phyloP scores from a whole-genome alignment of 2,329 filamentous ascomycete species.

The Sclerotinia trifoliorum region DNA sequence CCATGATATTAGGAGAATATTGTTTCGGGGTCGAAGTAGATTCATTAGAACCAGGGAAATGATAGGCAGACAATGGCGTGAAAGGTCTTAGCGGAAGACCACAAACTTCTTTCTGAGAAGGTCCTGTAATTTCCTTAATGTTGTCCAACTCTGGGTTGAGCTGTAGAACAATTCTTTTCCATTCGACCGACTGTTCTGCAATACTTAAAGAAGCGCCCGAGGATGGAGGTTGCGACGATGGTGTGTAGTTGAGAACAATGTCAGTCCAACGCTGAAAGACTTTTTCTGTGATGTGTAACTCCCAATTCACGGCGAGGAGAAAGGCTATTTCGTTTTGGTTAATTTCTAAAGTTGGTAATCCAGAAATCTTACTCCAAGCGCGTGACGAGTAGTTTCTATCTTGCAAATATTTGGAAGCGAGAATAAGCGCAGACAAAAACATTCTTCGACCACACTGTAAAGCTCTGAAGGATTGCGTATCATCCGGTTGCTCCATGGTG shows the following conservation, averaged over 20 bases:
- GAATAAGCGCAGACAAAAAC: slow-evolving; percentile 91
- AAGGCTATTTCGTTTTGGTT: slow-evolving; percentile 97
- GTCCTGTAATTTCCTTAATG: slow-evolving; percentile 48
- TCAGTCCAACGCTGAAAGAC: slow-evolving; percentile 93
- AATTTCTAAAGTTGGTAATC: slow-evolving; percentile 89
- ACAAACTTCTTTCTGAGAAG: slow-evolving; percentile 31
- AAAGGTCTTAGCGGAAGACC: slow-evolving; percentile 39
- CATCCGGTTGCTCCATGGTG: slow-evolving; percentile 78
- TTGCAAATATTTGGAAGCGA: slow-evolving; percentile 97
- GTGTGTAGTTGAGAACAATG: slow-evolving; percentile 78
- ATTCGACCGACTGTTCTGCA: slow-evolving; percentile 44
- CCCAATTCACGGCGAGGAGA: slow-evolving; percentile 86
- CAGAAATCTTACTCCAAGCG: slow-evolving; percentile 98
- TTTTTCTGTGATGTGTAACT: slow-evolving; percentile 85
- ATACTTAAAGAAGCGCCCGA: slow-evolving; percentile 43
- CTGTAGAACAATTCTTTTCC: slow-evolving; percentile 57
- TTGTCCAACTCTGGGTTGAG: slow-evolving; percentile 60
- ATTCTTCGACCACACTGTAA: slow-evolving; percentile 95
- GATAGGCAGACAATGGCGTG: slow-evolving; percentile 45
- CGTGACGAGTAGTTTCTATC: slow-evolving; percentile 97
- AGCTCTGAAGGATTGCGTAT: slow-evolving; percentile 70
- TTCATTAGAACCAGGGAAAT: slow-evolving; percentile 43
- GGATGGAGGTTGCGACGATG: slow-evolving; percentile 52
- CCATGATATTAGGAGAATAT: slow-evolving; percentile 49
- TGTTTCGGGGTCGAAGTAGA: slow-evolving; percentile 46